Evolutionary conservation across 2,329 filamentous ascomycete genomes (phyloP), one percentile per base, ranked within the genome.

Genomic region (Fusarium ambrosium): DNA sequence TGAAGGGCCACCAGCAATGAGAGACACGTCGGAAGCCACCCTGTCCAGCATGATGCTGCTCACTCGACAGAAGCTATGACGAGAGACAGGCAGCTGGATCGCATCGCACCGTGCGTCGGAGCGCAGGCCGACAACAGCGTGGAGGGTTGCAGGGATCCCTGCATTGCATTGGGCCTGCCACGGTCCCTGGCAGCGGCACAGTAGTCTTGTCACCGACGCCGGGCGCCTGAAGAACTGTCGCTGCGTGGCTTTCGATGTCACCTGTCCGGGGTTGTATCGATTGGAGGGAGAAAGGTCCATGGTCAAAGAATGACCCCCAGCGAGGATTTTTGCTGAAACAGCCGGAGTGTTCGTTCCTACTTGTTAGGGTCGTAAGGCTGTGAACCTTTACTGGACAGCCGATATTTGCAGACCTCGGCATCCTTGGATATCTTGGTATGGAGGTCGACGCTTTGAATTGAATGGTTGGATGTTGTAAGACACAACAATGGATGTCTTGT

Each of bases 171-270:
- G 68, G 73, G 58, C 68, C 65, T 77, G 74, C 64, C 72, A 67
- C 66, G 63, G 66, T 71, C 69, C 76, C 76, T 73, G 67, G 70
- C 70, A 71, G 61, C 70, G 70, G 69, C 67, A 78, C 66, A 64
- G 70, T 72, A 76, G 68, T 63, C 48, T 67, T 61, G 43, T 20
- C 27, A 53, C 58, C 45, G 55, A 64, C 51, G 41, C 48, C 58
- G 43, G 66, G 69, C 62, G 66, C 51, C 32, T 61, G 37, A 61
- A 64, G 56, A 56, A 62, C 64, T 63, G 56, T 65, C 66, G 41
- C 65, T 67, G 64, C 29, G 71, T 72, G 69, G 64, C 66, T 63
- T 69, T 59, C 32, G 36, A 39, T 68, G 45, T 63, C 48, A 64
- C 34, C 34, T 64, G 34, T 22, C 41, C 14, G 39, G 59, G 53